These are phyloP conservation scores for Trifolium fragiferum DNA, from an alignment of 306 rosid genomes.

Conservation along the genomic window DNA sequence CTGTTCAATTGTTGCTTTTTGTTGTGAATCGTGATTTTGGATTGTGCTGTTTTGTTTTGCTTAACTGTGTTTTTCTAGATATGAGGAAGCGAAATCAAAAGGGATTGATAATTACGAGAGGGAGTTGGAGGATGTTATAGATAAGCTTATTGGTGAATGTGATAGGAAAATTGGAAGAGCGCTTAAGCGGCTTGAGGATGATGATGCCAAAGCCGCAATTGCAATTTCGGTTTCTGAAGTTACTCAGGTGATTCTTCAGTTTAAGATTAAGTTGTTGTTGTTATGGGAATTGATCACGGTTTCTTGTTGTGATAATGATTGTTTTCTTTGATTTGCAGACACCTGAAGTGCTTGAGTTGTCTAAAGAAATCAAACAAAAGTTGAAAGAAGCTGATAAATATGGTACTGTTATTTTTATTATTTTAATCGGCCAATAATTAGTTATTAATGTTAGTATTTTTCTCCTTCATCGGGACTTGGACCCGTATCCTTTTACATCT, in stretches of 20 bases:
- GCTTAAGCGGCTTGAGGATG: constrained; percentile 94
- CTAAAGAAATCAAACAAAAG: constrained; percentile 84
- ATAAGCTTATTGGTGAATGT: constrained; percentile 94
- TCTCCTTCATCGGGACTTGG: too few species aligned
- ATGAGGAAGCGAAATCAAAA: constrained; percentile 79
- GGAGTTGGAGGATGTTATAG: constrained; percentile 94
- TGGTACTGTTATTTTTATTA: constrained; percentile 75
- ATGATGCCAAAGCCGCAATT: constrained; percentile 97
- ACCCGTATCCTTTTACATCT: too few species aligned
- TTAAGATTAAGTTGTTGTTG: not conserved
- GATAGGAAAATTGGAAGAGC: constrained; percentile 94
- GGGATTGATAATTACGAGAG: constrained; percentile 83
- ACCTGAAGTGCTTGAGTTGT: constrained; percentile 75
- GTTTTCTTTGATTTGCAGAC: constrained; percentile 63
- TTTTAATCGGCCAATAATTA: too few species aligned
- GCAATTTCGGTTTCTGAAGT: constrained; percentile 97
- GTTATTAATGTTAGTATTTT: too few species aligned
- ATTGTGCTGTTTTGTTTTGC: constrained; percentile 7
- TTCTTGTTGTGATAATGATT: not conserved
- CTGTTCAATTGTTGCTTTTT: not conserved
- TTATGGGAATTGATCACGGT: constrained; percentile 3
- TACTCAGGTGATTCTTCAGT: constrained; percentile 66
- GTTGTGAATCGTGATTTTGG: not conserved
- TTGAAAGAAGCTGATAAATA: constrained; percentile 88
- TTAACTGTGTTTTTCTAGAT: constrained; percentile 70